Percentiles rank a stretch among this genome's conserved stretches.
These are phyloP conservation scores for Discostella stelligeroides DNA, from an alignment of 108 stramenopile species.

Conservation along the genomic window DNA sequence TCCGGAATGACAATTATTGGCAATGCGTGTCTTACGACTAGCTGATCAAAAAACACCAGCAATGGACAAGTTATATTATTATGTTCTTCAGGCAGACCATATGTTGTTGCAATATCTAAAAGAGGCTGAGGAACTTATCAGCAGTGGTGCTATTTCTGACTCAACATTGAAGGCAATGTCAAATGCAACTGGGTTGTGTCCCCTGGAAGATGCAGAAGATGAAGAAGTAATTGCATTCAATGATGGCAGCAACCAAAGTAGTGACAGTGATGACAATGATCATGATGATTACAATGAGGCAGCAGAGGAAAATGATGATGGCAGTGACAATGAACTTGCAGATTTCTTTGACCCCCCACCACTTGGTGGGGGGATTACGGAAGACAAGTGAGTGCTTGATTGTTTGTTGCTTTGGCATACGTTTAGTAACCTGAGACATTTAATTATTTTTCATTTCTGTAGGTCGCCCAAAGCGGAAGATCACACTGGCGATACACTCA, in stretches of 20 bases:
- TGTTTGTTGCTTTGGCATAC: not conserved
- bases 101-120: slow-evolving; percentile 6
- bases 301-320: not conserved
- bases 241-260: not conserved
- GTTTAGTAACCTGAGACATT: not conserved
- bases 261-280: slow-evolving; percentile 1
- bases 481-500: not conserved
- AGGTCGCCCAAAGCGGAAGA: slow-evolving; percentile 2
- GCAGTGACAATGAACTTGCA: not conserved
- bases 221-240: not conserved
- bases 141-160: not conserved
- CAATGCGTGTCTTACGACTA: too few relatives aligned
- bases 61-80: slow-evolving; percentile 15
- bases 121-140: not conserved
- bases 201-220: slow-evolving; percentile 5
- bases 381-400: slow-evolving; percentile 3
- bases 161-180: not conserved
- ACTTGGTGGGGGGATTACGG: slow-evolving; percentile 2
- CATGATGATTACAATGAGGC: slow-evolving; percentile 1
- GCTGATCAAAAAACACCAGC: too few relatives aligned
- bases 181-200: not conserved
- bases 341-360: not conserved
- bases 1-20: not conserved
- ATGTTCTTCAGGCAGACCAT: slow-evolving; percentile 8
- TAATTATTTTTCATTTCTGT: not conserved